Evolutionary conservation across 148 eudicot genomes (phyloP), one percentile per base, ranked within the genome.

Genomic region (Nyssa sinensis): DNA sequence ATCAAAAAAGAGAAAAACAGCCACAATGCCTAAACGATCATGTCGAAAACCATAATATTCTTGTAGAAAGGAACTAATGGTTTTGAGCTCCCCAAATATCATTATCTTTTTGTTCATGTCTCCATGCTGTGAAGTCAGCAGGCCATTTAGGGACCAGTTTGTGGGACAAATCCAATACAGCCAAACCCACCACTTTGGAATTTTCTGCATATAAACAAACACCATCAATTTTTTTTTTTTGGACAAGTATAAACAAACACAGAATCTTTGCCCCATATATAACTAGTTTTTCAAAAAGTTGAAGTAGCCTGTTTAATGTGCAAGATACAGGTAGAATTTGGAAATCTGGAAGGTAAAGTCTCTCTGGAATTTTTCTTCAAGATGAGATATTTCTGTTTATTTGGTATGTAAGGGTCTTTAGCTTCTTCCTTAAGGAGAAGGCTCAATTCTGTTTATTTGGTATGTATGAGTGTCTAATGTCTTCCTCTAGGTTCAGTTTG

Each of bases 121-220:
- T n/a, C 86, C 88, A 21, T 74, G 77, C 58, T 88, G 91, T 28
- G 91, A 83, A 11, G 81, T 78, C 29, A 88, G 35, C 0, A 81
- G 44, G 8, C 85, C 88, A 9, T 79, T 72, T 28, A 85, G 67
- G 21, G 86, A 74, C 91, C 87, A 85, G 0, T 88, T 70, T 21
- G 81, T 65, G 1, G 91, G 91, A 25, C 79, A 78, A 12, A 84
- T 73, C 79, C 84, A 82, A 51, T 85, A 88, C 57, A 75, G 75
- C 91, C 91, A 85, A 67, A 75, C 33, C 85, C 82, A 82, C 85
- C 82, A 82, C 39, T 67, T 71, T 1, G 82, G 82, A 53, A 88
- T 81, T 53, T 77, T 70, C 91, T 87, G 72, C 69, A 80, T 34
- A 60, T 65, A 55, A 53, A 74, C n/a, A n/a, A n/a, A n/a, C n/a